Base-by-base conservation (phyloP, 2,329 filamentous ascomycete species). In the Colletotrichum cereale region DNA sequence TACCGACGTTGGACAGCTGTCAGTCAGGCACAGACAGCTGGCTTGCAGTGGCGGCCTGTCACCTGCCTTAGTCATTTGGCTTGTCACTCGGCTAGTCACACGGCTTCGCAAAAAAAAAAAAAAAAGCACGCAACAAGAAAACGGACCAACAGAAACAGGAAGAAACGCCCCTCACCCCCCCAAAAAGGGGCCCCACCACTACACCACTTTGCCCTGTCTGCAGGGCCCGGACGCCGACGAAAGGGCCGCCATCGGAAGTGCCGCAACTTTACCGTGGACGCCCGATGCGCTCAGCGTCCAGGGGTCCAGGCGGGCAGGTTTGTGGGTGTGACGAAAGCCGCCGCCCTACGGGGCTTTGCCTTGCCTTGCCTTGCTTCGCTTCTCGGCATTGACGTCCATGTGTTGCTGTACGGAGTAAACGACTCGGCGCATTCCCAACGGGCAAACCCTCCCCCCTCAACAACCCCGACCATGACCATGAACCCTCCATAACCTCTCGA, bases 201-300 rank as follows among this genome's bases (percentile, higher is more conserved):
- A n/a, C n/a, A n/a, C 47, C n/a, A n/a, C 47, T n/a, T 12, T n/a
- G n/a, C n/a, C 26, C 11, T n/a, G 10, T 5, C 29, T 50, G 12
- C 16, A 57, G 56, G 52, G 26, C 65, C 65, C 58, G 58, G 65
- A 72, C 65, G 58, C 69, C 65, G 31, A 44, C 26, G 36, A n/a
- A 40, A 53, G 42, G 58, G 52, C 57, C 67, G 64, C 57, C 68
- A 57, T 58, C 64, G 64, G 68, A 65, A 62, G 29, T 67, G 44
- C 68, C 64, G 64, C 68, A 38, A 38, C 34, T 44, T 68, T 71
- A 40, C 57, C 64, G 68, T 60, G 36, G 44, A 26, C 40, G 38
- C 8, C 38, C 38, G 38, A 60, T 60, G 52, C 29, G 16, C 50
- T 31, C 14, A 44, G 47, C 38, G 40, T 26, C 16, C 55, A 61